A percentile compares a stretch with the other conserved stretches of the same genome.
These are phyloP conservation scores for Amaranthus tricolor DNA, from an alignment of 179 eudicot species.

Conservation along the genomic window DNA sequence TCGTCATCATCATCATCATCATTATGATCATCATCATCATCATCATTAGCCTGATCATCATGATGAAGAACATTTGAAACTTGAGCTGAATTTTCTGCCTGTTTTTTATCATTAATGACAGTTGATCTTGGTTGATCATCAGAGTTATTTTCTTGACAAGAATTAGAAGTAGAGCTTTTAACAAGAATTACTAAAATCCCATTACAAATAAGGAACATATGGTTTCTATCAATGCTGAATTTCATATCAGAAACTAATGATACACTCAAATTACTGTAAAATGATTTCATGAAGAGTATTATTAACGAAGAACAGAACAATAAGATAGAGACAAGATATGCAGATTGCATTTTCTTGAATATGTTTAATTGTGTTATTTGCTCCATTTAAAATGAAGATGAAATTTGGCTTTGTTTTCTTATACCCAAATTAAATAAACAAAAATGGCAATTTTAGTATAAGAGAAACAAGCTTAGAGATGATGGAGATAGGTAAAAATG, in stretches of 20 bases:
- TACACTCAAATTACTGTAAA: background rate
- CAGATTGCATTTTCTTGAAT: slow-evolving; percentile 11
- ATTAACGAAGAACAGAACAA: slow-evolving; percentile 14
- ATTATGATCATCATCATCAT: background rate
- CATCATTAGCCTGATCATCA: background rate
- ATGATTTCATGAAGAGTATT: slow-evolving; percentile 9
- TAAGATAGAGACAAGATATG: slow-evolving; percentile 5
- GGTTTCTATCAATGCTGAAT: slow-evolving; percentile 32
- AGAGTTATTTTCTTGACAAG: background rate
- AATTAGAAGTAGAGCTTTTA: slow-evolving; percentile 5
- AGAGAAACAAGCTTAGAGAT: background rate
- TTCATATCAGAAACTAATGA: slow-evolving; percentile 17
- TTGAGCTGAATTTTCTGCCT: background rate
- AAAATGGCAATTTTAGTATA: background rate
- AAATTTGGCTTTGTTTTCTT: background rate
- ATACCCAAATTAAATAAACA: background rate
- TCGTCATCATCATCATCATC: background rate
- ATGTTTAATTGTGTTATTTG: slow-evolving; percentile 10
- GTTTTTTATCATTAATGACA: background rate
- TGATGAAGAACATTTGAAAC: background rate
- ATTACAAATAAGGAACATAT: slow-evolving; percentile 35
- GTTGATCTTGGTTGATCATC: slow-evolving; percentile 4
- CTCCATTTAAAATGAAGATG: slow-evolving; percentile 4
- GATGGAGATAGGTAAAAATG: background rate
- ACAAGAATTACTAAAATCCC: slow-evolving; percentile 32